A percentile compares a stretch with the other conserved stretches of the same genome.
These are phyloP conservation scores for Tephrocybe sp. DNA, from an alignment of 768 basidiomycete genomes.

Conservation along the genomic window DNA sequence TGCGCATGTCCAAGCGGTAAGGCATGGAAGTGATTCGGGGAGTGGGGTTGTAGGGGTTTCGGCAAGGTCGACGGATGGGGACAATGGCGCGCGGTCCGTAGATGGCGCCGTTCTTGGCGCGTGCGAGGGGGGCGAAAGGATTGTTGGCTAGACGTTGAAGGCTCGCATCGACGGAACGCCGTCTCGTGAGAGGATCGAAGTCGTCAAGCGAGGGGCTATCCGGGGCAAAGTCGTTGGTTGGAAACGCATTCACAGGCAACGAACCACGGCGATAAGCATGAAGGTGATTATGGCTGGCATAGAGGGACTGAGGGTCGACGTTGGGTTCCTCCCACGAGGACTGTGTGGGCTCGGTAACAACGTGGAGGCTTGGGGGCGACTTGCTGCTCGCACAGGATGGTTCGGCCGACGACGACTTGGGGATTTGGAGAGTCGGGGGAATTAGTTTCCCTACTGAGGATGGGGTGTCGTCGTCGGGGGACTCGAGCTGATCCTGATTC, in stretches of 20 bases:
- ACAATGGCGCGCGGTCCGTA: constrained; percentile 38
- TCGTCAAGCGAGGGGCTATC: constrained; percentile 40
- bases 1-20: constrained; percentile 37
- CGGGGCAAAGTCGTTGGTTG: constrained; percentile 25
- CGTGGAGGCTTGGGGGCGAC: constrained; percentile 41
- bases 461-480: constrained; percentile 24
- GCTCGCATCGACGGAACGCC: constrained; percentile 48
- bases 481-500: constrained; percentile 24
- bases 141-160: constrained; percentile 49
- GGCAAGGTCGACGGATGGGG: constrained; percentile 30
- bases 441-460: constrained; percentile 9
- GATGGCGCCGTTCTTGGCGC: constrained; percentile 51
- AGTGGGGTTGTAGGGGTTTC: constrained; percentile 30
- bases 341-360: constrained; percentile 31
- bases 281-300: constrained; percentile 18
- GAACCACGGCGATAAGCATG: constrained; percentile 52
- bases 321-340: constrained; percentile 37
- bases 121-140: constrained; percentile 49
- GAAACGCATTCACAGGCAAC: constrained; percentile 47
- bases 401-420: constrained; percentile 21
- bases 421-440: constrained; percentile 14
- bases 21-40: constrained; percentile 30
- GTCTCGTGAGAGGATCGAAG: constrained; percentile 40
- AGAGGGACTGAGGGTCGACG: constrained; percentile 24
- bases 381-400: constrained; percentile 27